Percentiles rank a stretch among this genome's conserved stretches.
Conservation (phyloP, 2,329 filamentous ascomycete genomes). For the Monilinia fructicola region DNA sequence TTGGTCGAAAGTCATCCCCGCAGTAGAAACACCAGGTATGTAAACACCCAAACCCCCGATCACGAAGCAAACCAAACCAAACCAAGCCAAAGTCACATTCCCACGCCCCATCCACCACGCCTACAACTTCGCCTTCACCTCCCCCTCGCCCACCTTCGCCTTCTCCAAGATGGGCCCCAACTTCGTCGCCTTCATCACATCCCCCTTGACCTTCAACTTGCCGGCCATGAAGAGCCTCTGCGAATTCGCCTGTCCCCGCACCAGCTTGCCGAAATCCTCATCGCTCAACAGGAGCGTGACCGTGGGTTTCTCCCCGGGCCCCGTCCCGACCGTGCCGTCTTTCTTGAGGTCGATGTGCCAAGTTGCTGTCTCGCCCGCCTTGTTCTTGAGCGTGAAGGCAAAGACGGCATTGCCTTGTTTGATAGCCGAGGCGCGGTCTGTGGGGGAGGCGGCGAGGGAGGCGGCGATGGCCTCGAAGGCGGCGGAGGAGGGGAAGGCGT, state of each 20-base stretch:
- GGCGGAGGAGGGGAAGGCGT: slow-evolving; percentile 82
- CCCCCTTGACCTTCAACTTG: slow-evolving; percentile 96
- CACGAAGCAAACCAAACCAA: neutral
- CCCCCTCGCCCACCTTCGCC: neutral
- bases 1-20: neutral
- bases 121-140: slow-evolving; percentile 24
- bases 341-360: slow-evolving; percentile 98
- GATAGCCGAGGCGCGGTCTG: slow-evolving; percentile 81
- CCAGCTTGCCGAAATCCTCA: slow-evolving; percentile 79
- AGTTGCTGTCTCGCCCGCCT: slow-evolving; percentile 71
- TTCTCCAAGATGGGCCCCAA: slow-evolving; percentile 55
- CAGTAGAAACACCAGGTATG: too few species aligned
- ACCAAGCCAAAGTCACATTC: neutral
- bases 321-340: slow-evolving; percentile 77
- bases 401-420: slow-evolving; percentile 87
- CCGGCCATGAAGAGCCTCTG: slow-evolving; percentile 94
- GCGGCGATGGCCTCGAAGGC: slow-evolving; percentile 87
- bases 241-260: slow-evolving; percentile 85
- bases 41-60: neutral
- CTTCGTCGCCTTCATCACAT: slow-evolving; percentile 98
- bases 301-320: slow-evolving; percentile 75
- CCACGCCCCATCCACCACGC: too few species aligned
- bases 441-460: slow-evolving; percentile 65
- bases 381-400: slow-evolving; percentile 90
- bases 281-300: slow-evolving; percentile 87